Evolutionary conservation across 768 basidiomycete species (phyloP).

Genomic region (Amanita pseudoporphyria): DNA sequence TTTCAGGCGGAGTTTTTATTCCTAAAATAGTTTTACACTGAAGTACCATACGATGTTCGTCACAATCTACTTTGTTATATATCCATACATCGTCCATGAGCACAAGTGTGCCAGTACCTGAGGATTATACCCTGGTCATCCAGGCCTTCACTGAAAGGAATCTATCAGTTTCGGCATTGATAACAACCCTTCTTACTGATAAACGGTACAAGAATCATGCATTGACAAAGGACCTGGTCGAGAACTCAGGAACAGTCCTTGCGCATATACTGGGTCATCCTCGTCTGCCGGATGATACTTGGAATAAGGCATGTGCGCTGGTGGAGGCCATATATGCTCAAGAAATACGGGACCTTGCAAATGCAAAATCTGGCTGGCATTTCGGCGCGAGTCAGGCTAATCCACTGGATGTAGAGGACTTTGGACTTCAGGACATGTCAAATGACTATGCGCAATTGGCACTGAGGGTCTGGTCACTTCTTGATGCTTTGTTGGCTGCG

Average conservation of each 20-base stretch:
- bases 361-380: neutral
- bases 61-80: too few species aligned
- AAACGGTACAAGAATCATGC: neutral
- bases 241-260: neutral
- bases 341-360: neutral
- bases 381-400: neutral
- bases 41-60: too few species aligned
- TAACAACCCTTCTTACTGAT: conserved; percentile 16
- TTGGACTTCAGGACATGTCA: neutral
- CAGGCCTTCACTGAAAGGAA: too few species aligned
- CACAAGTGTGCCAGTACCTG: too few species aligned
- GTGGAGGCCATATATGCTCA: neutral
- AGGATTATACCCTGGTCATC: too few species aligned
- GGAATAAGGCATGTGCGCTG: neutral
- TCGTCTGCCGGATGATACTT: neutral
- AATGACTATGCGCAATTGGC: neutral
- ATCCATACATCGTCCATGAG: too few species aligned
- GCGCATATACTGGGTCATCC: neutral
- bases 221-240: neutral
- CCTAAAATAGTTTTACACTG: too few species aligned
- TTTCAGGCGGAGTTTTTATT: too few species aligned
- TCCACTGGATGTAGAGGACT: neutral
- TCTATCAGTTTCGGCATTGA: too few species aligned
- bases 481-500: neutral
- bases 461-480: neutral